phyloP scores from a whole-genome alignment of 768 basidiomycete genomes.

The Flagelloscypha sp. region DNA sequence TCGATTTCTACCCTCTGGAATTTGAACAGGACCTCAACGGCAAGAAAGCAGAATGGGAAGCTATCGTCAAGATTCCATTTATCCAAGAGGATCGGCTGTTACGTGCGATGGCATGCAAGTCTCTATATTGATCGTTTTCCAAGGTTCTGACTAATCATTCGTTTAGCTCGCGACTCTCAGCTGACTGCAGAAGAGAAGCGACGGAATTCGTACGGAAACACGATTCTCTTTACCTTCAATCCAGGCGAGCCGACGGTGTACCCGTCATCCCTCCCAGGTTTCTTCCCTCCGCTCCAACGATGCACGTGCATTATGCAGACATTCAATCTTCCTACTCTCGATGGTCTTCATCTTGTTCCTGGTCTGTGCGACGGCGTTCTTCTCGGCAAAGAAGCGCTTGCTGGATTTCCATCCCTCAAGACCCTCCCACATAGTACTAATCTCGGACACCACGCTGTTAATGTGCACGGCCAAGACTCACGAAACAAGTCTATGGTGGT shows the following conservation, averaged over 20 bases:
- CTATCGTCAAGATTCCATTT: slow-evolving; percentile 97
- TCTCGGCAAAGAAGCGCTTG: slow-evolving; percentile 77
- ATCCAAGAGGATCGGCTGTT: slow-evolving; percentile 78
- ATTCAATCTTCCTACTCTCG: slow-evolving; percentile 83
- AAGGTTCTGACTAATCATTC: slow-evolving; percentile 3
- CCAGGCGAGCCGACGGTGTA: slow-evolving; percentile 57
- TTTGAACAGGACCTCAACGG: slow-evolving; percentile 95
- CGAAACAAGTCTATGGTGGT: slow-evolving; percentile 92
- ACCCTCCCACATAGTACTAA: slow-evolving; percentile 73
- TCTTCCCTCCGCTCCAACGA: slow-evolving; percentile 83
- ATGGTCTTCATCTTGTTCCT: slow-evolving; percentile 75
- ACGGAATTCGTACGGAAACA: slow-evolving; percentile 74
- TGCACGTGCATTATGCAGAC: slow-evolving; percentile 75
- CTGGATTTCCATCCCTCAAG: slow-evolving; percentile 93
- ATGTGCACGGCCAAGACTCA: slow-evolving; percentile 85
- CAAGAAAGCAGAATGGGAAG: slow-evolving; percentile 99
- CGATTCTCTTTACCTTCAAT: slow-evolving; percentile 70
- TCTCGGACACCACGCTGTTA: slow-evolving; percentile 83
- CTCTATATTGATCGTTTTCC: slow-evolving; percentile 1
- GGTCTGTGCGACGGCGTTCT: slow-evolving; percentile 86
- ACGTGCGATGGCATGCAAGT: slow-evolving; percentile 73
- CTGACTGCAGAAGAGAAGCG: slow-evolving; percentile 66
- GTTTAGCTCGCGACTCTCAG: slow-evolving; percentile 65
- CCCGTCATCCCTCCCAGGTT: slow-evolving; percentile 87
- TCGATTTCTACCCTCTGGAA: slow-evolving; percentile 89